Percentiles rank a stretch among this genome's conserved stretches.
These are phyloP conservation scores for Haplosporangium sp. DNA, from an alignment of 371 early-diverging fungal genomes.

Conservation along the genomic window DNA sequence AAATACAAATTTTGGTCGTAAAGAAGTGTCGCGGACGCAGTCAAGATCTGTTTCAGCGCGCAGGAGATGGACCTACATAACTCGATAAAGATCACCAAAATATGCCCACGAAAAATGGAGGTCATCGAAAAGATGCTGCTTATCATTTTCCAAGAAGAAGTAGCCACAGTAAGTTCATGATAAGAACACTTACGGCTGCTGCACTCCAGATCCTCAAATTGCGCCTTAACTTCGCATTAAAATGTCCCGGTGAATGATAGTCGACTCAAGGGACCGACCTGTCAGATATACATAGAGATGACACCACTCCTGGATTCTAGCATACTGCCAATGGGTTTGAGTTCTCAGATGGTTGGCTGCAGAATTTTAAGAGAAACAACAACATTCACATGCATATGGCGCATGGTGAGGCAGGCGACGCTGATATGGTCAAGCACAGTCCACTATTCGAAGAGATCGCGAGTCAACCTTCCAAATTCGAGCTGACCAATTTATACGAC, in stretches of 20 bases:
- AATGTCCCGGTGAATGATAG: constrained; percentile 3
- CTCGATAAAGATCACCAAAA: constrained; percentile 2
- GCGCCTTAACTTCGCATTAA: too few relatives aligned
- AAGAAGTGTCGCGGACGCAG: background rate
- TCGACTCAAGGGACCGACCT: background rate
- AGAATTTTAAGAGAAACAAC: background rate
- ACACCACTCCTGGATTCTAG: background rate
- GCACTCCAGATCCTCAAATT: too few relatives aligned
- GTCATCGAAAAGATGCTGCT: background rate
- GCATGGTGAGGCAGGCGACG: constrained; percentile 6
- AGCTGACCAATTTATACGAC: background rate
- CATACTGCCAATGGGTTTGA: background rate
- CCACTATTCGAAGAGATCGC: background rate
- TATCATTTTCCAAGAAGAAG: background rate
- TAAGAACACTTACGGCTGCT: background rate
- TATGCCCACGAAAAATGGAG: constrained; percentile 9
- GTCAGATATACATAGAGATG: background rate
- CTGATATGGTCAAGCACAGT: background rate
- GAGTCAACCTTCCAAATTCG: background rate
- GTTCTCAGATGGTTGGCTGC: constrained; percentile 1
- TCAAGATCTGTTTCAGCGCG: background rate
- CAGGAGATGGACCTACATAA: background rate
- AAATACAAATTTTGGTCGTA: background rate
- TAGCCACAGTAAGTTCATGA: background rate
- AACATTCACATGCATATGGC: background rate